Conservation (phyloP, 371 early-diverging fungal genomes). For the Fennellomyces sp. region DNA sequence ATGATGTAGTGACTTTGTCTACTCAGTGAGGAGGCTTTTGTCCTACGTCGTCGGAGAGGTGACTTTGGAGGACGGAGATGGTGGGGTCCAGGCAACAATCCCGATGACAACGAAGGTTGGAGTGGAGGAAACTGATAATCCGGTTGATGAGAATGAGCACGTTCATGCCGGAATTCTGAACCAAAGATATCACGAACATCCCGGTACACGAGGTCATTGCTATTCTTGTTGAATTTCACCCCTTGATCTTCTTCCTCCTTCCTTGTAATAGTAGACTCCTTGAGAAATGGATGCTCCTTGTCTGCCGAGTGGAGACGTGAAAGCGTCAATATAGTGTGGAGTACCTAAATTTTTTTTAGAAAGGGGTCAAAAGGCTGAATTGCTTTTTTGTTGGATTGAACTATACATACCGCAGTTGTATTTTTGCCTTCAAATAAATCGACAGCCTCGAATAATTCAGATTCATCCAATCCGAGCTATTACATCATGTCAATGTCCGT, state of each 20-base stretch:
- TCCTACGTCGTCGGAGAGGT: conserved; percentile 22
- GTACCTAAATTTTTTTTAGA: conserved; percentile 7
- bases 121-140: neutral
- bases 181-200: conserved; percentile 21
- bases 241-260: conserved; percentile 4
- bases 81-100: too few relatives aligned
- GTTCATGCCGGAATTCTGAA: neutral
- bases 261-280: neutral
- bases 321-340: conserved; percentile 9
- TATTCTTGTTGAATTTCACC: neutral
- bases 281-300: neutral
- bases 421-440: conserved; percentile 92
- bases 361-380: neutral
- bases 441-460: conserved; percentile 88
- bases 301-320: conserved; percentile 5
- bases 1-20: conserved; percentile 8
- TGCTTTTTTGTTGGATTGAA: neutral
- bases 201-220: conserved; percentile 8
- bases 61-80: conserved; percentile 37
- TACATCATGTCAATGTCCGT: conserved; percentile 4
- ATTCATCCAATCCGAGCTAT: conserved; percentile 71
- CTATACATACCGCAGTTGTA: conserved; percentile 69
- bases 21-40: neutral
- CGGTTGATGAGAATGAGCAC: neutral
- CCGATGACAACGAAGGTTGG: conserved; percentile 2